A percentile compares a stretch with the other conserved stretches of the same genome.
Conservation (phyloP, 2,329 filamentous ascomycete species). For the Coniochaeta sp. region DNA sequence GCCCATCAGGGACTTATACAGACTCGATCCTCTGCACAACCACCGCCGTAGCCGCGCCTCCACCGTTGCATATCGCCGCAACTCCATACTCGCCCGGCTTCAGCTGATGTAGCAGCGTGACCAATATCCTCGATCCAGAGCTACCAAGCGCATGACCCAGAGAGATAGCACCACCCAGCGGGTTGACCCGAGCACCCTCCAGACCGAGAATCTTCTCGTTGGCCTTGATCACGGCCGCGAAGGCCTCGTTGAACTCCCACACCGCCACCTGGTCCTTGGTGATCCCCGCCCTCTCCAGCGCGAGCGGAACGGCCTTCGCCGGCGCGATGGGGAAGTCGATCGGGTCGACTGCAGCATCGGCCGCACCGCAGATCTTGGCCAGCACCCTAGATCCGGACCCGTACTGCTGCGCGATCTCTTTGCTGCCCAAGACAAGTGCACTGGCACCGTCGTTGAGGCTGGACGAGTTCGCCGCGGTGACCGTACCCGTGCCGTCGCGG, state of each 20-base stretch:
- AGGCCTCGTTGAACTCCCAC: slow-evolving; percentile 99
- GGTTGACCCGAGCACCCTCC: slow-evolving; percentile 73
- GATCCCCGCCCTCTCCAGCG: slow-evolving; percentile 81
- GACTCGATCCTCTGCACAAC: slow-evolving; percentile 77
- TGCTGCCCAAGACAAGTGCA: slow-evolving; percentile 78
- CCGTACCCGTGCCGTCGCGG: slow-evolving; percentile 74
- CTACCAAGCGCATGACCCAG: slow-evolving; percentile 88
- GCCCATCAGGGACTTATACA: slow-evolving; percentile 17
- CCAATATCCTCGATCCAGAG: slow-evolving; percentile 85
- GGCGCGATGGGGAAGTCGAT: slow-evolving; percentile 94
- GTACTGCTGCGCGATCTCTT: slow-evolving; percentile 72
- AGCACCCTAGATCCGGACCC: slow-evolving; percentile 71
- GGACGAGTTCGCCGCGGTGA: slow-evolving; percentile 91
- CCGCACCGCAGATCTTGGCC: slow-evolving; percentile 77
- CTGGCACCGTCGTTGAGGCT: slow-evolving; percentile 93
- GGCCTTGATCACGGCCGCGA: slow-evolving; percentile 89
- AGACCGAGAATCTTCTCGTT: slow-evolving; percentile 84
- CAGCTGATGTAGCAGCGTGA: slow-evolving; percentile 84
- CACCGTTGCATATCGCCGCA: slow-evolving; percentile 94
- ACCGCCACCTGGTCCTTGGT: slow-evolving; percentile 84
- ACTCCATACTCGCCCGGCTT: slow-evolving; percentile 90
- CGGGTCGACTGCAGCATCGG: slow-evolving; percentile 83
- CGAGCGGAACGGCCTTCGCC: slow-evolving; percentile 84
- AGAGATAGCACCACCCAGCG: slow-evolving; percentile 83
- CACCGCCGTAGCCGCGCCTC: slow-evolving; percentile 83